Evolutionary conservation across 768 basidiomycete genomes (phyloP).

Genomic region (Naganishia kalamii): DNA sequence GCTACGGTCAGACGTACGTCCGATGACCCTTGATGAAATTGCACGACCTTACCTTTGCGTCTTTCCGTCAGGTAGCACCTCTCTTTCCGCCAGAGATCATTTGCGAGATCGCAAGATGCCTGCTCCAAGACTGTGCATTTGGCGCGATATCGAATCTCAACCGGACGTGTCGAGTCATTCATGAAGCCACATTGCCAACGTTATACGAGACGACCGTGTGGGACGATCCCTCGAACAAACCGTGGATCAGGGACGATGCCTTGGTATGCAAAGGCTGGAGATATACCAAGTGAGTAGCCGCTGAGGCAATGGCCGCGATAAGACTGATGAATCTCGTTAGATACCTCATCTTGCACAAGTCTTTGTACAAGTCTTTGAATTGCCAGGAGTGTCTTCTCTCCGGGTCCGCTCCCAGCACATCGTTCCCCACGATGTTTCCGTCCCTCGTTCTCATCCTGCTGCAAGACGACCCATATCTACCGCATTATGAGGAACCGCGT

Average conservation of each 20-base stretch:
- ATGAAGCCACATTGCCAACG: not conserved
- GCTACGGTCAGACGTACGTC: not conserved
- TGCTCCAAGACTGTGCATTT: not conserved
- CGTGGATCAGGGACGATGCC: not conserved
- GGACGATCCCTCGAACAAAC: not conserved
- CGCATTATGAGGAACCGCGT: no score
- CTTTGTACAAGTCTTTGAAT: not conserved
- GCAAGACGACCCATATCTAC: slow-evolving; percentile 34
- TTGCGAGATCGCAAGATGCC: not conserved
- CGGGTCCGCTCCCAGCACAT: not conserved
- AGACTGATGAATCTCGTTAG: not conserved
- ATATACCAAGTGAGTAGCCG: not conserved
- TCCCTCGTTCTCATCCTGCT: not conserved
- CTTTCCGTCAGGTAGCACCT: not conserved
- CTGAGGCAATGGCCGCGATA: not conserved
- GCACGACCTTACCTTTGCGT: not conserved
- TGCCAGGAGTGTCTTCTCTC: not conserved
- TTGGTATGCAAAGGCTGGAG: not conserved
- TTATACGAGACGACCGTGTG: not conserved
- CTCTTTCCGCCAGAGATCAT: not conserved
- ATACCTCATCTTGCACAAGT: not conserved
- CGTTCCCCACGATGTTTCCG: not conserved
- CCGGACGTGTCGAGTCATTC: not conserved
- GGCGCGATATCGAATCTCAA: not conserved
- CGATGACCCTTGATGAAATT: not conserved